A percentile compares a stretch with the other conserved stretches of the same genome.
Conservation (phyloP, 129 eudicot genomes). For the Artemisia tridentata region DNA sequence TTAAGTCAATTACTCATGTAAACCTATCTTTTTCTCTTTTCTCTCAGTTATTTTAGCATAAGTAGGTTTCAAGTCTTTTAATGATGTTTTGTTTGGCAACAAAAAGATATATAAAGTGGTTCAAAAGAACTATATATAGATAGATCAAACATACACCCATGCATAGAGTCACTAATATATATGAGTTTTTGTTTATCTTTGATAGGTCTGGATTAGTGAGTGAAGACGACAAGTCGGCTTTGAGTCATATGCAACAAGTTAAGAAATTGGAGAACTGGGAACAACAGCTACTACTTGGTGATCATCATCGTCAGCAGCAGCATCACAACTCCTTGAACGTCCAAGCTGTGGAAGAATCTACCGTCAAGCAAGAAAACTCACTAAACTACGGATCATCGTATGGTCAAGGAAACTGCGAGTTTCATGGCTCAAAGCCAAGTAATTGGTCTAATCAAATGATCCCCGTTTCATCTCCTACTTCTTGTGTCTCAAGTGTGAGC, state of each 20-base stretch:
- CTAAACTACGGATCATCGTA: constrained; percentile 25
- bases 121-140: too few species aligned
- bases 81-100: constrained; percentile 7
- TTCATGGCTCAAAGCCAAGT: constrained; percentile 31
- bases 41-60: constrained; percentile 10
- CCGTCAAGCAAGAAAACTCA: constrained; percentile 54
- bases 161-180: constrained; percentile 19
- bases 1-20: constrained; percentile 72
- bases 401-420: constrained; percentile 24
- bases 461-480: constrained; percentile 67
- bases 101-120: background rate
- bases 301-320: constrained; percentile 22
- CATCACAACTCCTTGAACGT: constrained; percentile 24
- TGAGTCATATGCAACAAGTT: constrained; percentile 38
- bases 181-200: constrained; percentile 5
- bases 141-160: constrained; percentile 14
- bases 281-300: constrained; percentile 39
- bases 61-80: constrained; percentile 8
- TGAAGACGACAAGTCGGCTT: constrained; percentile 40
- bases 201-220: constrained; percentile 55
- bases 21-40: constrained; percentile 24
- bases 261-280: constrained; percentile 74
- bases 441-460: constrained; percentile 52
- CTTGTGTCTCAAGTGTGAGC: constrained; percentile 66
- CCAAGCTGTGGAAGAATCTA: constrained; percentile 30